Percentiles rank a stretch among this genome's conserved stretches.
These are phyloP conservation scores for Yarrowia sp. DNA, from an alignment of 805 yeast genomes.

Conservation along the genomic window DNA sequence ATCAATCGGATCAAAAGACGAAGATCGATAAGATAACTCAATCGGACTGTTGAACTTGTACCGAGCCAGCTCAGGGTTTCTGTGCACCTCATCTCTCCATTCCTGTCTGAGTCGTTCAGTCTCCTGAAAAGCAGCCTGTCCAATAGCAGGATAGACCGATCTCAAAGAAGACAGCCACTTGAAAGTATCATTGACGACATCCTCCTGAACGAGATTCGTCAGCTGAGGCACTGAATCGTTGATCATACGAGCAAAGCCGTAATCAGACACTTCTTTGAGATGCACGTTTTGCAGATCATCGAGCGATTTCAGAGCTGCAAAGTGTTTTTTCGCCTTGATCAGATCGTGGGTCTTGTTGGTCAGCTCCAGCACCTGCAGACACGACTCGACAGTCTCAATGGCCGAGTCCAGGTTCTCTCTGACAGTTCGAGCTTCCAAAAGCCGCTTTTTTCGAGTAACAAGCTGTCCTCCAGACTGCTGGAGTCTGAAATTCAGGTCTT, in stretches of 20 bases:
- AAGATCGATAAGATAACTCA: conserved; percentile 70
- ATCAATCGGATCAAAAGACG: conserved; percentile 49
- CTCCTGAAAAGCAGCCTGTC: conserved; percentile 55
- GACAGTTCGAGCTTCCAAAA: conserved; percentile 61
- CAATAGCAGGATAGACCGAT: conserved; percentile 48
- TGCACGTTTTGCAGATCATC: conserved; percentile 71
- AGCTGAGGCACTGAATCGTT: conserved; percentile 74
- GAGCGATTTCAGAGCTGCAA: conserved; percentile 79
- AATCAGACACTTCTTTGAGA: conserved; percentile 61
- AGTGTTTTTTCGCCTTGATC: conserved; percentile 70
- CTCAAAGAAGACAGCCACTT: conserved; percentile 52
- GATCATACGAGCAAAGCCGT: conserved; percentile 72
- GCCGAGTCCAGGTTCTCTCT: conserved; percentile 70
- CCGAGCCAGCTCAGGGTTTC: conserved; percentile 47
- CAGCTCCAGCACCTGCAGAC: conserved; percentile 78
- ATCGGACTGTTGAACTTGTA: conserved; percentile 83
- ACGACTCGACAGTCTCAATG: conserved; percentile 61
- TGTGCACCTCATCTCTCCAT: conserved; percentile 54
- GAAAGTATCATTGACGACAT: conserved; percentile 54
- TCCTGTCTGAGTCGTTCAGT: conserved; percentile 55
- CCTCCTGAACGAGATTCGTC: conserved; percentile 68
- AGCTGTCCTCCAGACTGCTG: conserved; percentile 65
- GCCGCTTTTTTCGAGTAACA: conserved; percentile 54
- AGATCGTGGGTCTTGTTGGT: conserved; percentile 83
- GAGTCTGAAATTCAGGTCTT: conserved; percentile 55